phyloP scores from a whole-genome alignment of 192 early-diverging fungal species.

The Piromyces finnis region DNA sequence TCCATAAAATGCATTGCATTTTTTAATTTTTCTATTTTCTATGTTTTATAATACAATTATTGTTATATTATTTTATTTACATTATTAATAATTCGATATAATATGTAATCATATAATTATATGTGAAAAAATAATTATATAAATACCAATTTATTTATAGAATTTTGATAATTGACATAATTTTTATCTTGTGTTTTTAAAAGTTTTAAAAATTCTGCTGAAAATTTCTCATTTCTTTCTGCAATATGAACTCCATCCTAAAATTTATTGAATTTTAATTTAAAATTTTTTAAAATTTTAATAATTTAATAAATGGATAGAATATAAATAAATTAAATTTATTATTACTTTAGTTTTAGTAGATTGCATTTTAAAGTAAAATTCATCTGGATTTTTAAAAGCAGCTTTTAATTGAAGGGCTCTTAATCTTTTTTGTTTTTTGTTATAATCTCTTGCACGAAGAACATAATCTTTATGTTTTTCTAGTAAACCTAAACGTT shows the following conservation, averaged over 20 bases:
- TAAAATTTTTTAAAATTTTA: too few relatives aligned
- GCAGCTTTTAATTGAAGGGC: slow-evolving; percentile 70
- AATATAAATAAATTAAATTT: too few relatives aligned
- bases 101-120: too few relatives aligned
- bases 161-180: slow-evolving; percentile 66
- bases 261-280: too few relatives aligned
- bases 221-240: slow-evolving; percentile 43
- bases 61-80: too few relatives aligned
- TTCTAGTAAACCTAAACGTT: slow-evolving; percentile 62
- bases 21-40: slow-evolving; percentile 61
- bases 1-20: slow-evolving; percentile 48
- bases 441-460: slow-evolving; percentile 77
- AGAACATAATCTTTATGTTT: slow-evolving; percentile 97
- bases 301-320: too few relatives aligned
- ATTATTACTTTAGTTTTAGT: slow-evolving; percentile 42
- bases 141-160: slow-evolving; percentile 53
- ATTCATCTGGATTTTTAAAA: slow-evolving; percentile 87
- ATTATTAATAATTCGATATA: neutral
- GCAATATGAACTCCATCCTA: slow-evolving; percentile 59
- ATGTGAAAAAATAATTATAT: too few relatives aligned
- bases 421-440: slow-evolving; percentile 71
- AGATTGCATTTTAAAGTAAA: slow-evolving; percentile 83
- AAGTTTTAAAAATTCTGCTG: slow-evolving; percentile 56
- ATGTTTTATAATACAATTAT: too few relatives aligned
- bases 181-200: slow-evolving; percentile 85